Evolutionary conservation across 129 eudicot species (phyloP).

Genomic region (Erigeron canadensis): DNA sequence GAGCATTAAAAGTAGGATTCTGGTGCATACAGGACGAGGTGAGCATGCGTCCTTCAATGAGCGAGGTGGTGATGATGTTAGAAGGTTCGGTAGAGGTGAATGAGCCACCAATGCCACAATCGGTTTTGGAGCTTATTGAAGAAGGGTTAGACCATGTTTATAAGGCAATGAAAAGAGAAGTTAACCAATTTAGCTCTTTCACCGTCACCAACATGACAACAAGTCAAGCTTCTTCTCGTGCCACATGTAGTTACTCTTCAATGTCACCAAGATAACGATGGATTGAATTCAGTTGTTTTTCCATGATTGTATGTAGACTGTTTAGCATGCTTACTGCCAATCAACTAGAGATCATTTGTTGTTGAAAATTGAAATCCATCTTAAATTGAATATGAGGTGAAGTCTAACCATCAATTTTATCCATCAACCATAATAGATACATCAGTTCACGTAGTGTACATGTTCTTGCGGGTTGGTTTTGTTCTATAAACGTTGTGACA

Average conservation of each 20-base stretch:
- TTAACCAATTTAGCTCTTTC: slow-evolving; percentile 69
- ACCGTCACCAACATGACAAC: slow-evolving; percentile 52
- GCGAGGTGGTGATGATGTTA: slow-evolving; percentile 92
- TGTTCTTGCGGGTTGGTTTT: too few relatives aligned
- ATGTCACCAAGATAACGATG: slow-evolving; percentile 79
- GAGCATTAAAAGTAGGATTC: slow-evolving; percentile 71
- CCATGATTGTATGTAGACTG: not conserved
- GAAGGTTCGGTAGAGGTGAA: slow-evolving; percentile 78
- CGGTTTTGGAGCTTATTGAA: slow-evolving; percentile 77
- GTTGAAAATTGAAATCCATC: not conserved
- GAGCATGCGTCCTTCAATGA: slow-evolving; percentile 85
- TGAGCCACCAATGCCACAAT: slow-evolving; percentile 88
- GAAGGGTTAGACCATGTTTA: slow-evolving; percentile 95
- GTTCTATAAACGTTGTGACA: too few relatives aligned
- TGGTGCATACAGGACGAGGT: slow-evolving; percentile 99
- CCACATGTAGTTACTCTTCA: slow-evolving; percentile 95
- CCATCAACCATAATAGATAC: too few relatives aligned
- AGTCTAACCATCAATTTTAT: too few relatives aligned
- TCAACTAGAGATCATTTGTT: slow-evolving; percentile 4
- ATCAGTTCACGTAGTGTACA: too few relatives aligned
- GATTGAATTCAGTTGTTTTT: not conserved
- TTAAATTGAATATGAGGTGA: too few relatives aligned
- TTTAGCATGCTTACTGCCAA: not conserved
- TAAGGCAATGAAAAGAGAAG: slow-evolving; percentile 89
- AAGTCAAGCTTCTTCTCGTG: slow-evolving; percentile 66